Conservation (phyloP, 345 rosid species). For the Triadica sebifera region DNA sequence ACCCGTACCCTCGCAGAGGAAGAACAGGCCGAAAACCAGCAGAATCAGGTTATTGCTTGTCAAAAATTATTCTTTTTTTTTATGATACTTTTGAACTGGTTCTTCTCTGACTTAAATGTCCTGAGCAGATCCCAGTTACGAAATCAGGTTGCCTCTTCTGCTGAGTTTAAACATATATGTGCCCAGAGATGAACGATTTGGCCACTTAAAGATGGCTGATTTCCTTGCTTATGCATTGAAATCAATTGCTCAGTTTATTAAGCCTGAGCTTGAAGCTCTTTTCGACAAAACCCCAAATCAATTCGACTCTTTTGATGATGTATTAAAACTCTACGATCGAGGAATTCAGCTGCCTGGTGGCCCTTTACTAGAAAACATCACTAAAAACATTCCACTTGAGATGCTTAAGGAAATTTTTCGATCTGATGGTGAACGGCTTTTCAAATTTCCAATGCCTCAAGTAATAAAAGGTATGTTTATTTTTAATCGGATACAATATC, state of each 20-base stretch:
- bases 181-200: slow-evolving; percentile 44
- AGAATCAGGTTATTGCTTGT: slow-evolving; percentile 23
- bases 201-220: slow-evolving; percentile 43
- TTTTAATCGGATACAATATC: neutral
- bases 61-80: no score
- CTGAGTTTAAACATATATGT: slow-evolving; percentile 34
- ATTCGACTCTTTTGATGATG: slow-evolving; percentile 42
- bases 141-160: slow-evolving; percentile 35
- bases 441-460: slow-evolving; percentile 40
- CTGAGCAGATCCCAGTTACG: slow-evolving; percentile 33
- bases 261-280: slow-evolving; percentile 35
- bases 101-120: neutral
- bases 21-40: slow-evolving; percentile 43
- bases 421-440: slow-evolving; percentile 36
- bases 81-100: no score
- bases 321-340: slow-evolving; percentile 32
- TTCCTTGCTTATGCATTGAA: slow-evolving; percentile 39
- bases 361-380: slow-evolving; percentile 22
- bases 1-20: slow-evolving; percentile 50
- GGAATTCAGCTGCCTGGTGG: slow-evolving; percentile 37
- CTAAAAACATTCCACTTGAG: slow-evolving; percentile 33
- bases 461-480: slow-evolving; percentile 34
- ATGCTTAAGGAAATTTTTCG: slow-evolving; percentile 35
- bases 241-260: slow-evolving; percentile 34
- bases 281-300: slow-evolving; percentile 34